Evolutionary conservation across 257 asterid genomes (phyloP), one percentile per base, ranked within the genome.

Genomic region (Anisodus tanguticus): DNA sequence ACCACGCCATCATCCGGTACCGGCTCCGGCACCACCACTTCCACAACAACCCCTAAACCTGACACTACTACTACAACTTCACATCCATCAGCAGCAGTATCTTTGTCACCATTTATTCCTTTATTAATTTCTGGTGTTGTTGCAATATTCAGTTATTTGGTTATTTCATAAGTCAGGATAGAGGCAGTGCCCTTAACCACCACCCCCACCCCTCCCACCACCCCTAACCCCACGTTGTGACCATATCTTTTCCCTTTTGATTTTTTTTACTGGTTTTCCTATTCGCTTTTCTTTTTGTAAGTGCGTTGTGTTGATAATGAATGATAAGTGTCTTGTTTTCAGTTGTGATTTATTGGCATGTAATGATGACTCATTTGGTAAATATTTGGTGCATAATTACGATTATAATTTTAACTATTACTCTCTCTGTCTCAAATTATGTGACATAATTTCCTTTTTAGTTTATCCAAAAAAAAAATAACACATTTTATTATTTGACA

Each of bases 111-210:
- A 76, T 51, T 51, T 53, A 51, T 76, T 3, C 63, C 81, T 16
- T 51, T 76, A 26, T 53, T 76, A 13, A 22, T 76, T 76, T 53
- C 64, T 15, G 81, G 81, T n/a, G 64, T 26, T 9, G 81, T 53
- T 76, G 81, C 47, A 51, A 76, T 76, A 13, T 13, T 76, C 8
- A 12, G 59, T 76, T 51, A 51, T 76, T 76, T 76, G 4, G 8
- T 76, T 53, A 53, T 76, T 76, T 26, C 35, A 76, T 26, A 26
- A 51, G 43, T 54, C 57, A 71, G 57, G 57, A 71, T 71, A 71
- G 79, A 71, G 95, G 94, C 94, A 88, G 93, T 91, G 94, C 94
- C 54, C 57, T 41, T 0, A 58, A 16, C 9, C 26, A n/a, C 9
- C 63, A 2, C 26, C 26, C 7, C 11, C 10, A 6, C 10, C 54